Evolutionary conservation across 2,329 filamentous ascomycete genomes (phyloP).

Genomic region (Blumeria hordei): DNA sequence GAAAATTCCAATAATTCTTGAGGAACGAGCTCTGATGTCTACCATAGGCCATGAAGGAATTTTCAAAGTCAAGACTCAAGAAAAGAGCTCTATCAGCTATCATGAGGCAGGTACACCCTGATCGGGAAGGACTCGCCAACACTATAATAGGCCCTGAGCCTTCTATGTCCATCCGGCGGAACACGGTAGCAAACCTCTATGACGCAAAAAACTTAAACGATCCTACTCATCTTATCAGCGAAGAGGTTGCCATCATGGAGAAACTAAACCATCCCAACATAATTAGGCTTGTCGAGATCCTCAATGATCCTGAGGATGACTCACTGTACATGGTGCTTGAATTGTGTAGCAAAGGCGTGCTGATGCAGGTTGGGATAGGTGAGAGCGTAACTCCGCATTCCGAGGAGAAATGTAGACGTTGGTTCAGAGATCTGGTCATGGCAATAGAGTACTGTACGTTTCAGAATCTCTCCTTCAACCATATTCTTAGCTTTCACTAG

Average conservation of each 20-base stretch:
- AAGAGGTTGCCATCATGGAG: slow-evolving; percentile 98
- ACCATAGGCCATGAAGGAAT: slow-evolving; percentile 76
- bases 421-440: slow-evolving; percentile 85
- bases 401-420: slow-evolving; percentile 60
- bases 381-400: slow-evolving; percentile 62
- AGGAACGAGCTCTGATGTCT: not conserved
- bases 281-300: slow-evolving; percentile 78
- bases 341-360: slow-evolving; percentile 94
- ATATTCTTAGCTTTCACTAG: slow-evolving; percentile 19
- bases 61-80: slow-evolving; percentile 75
- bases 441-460: slow-evolving; percentile 74
- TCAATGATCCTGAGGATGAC: slow-evolving; percentile 88
- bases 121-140: slow-evolving; percentile 19
- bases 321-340: slow-evolving; percentile 97
- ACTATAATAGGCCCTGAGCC: slow-evolving; percentile 15
- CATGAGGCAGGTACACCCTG: slow-evolving; percentile 36
- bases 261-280: slow-evolving; percentile 87
- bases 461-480: not conserved
- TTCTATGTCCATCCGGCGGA: slow-evolving; percentile 22
- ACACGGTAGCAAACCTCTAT: slow-evolving; percentile 24
- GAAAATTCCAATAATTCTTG: slow-evolving; percentile 12
- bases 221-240: slow-evolving; percentile 67
- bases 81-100: slow-evolving; percentile 82
- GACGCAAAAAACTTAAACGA: slow-evolving; percentile 37
- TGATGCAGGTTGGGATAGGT: slow-evolving; percentile 87